Percentiles rank a stretch among this genome's conserved stretches.
phyloP scores from a whole-genome alignment of 1,284 basidiomycete species.

The Malassezia furfur region DNA sequence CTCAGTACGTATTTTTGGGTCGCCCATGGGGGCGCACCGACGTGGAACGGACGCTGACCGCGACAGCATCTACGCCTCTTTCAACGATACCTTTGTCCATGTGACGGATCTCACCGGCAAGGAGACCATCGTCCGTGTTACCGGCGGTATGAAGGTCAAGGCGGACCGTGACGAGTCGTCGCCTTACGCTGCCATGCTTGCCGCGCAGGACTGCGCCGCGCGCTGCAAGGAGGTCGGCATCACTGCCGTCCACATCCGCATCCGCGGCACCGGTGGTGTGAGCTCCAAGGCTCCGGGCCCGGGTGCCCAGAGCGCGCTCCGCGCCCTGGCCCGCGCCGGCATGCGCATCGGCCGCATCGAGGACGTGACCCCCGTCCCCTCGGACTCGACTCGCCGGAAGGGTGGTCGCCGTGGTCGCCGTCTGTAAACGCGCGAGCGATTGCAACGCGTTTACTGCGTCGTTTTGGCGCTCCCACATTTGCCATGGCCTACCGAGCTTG shows the following conservation, averaged over 20 bases:
- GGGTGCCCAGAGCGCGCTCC: conserved; percentile 93
- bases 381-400: conserved; percentile 95
- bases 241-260: conserved; percentile 93
- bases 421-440: conserved; percentile 53
- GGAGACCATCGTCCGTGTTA: conserved; percentile 97
- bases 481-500: background rate
- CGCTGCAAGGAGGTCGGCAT: conserved; percentile 98
- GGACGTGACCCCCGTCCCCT: conserved; percentile 86
- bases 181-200: conserved; percentile 98
- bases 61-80: conserved; percentile 51
- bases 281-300: conserved; percentile 98
- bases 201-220: conserved; percentile 88
- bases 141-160: conserved; percentile 99
- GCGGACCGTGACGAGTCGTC: conserved; percentile 99
- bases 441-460: background rate
- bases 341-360: conserved; percentile 96
- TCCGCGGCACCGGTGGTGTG: conserved; percentile 95
- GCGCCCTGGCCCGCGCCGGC: conserved; percentile 93
- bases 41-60: background rate
- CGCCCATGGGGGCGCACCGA: background rate
- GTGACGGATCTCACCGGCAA: conserved; percentile 97
- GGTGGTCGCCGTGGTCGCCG: conserved; percentile 99
- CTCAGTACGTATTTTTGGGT: conserved; percentile 32
- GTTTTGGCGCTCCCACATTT: background rate
- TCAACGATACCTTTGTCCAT: conserved; percentile 99